Base-by-base conservation (phyloP, 192 early-diverging fungal species). In the Phycomyces blakesleeanus region DNA sequence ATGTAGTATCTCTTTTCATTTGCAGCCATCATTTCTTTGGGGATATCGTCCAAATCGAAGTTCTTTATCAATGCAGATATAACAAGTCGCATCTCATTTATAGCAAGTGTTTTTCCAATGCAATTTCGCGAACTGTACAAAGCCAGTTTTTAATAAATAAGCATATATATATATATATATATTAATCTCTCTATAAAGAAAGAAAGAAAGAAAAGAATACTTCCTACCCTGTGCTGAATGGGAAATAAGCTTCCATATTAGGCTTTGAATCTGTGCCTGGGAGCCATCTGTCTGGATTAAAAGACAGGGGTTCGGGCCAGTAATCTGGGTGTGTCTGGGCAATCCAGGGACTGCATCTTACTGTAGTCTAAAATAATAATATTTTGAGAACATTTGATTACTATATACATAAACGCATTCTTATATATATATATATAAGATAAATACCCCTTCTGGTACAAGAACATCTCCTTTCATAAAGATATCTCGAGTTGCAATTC, bases 231-330 rank as follows among this genome's bases (percentile, higher is more conserved):
- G 76, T 69, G 61, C 74, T 73, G 66, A 81, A 81, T 42, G 79
- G 79, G 67, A 70, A 76, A 61, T 73, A 81, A 8, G 79, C 76
- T 10, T 76, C 64, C 5, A 73, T 44, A 26, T 16, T 26, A 9
- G 70, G 63, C 0, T 22, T 26, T 38, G 64, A 55, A 40, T 70
- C 70, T 5, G 74, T 64, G 5, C 71, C 76, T 21, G 61, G 50
- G 10, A 74, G 39, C 78, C 76, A 83, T 42, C 81, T 74, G 37
- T 83, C 81, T 2, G 78, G 78, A n/a, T 68, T 63, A 52, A 83
- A 83, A 42, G 66, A 69, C 10, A 75, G 57, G 6, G 76, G 61
- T 41, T 76, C 65, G 34, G 70, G 38, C 62, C 76, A 83, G 63
- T 83, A 83, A 8, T 55, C 57, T 0, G 25, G 34, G 39, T 61